Percentiles rank a stretch among this genome's conserved stretches.
Evolutionary conservation across 1,284 basidiomycete species (phyloP).

Genomic region (Psilocybe mexicana): DNA sequence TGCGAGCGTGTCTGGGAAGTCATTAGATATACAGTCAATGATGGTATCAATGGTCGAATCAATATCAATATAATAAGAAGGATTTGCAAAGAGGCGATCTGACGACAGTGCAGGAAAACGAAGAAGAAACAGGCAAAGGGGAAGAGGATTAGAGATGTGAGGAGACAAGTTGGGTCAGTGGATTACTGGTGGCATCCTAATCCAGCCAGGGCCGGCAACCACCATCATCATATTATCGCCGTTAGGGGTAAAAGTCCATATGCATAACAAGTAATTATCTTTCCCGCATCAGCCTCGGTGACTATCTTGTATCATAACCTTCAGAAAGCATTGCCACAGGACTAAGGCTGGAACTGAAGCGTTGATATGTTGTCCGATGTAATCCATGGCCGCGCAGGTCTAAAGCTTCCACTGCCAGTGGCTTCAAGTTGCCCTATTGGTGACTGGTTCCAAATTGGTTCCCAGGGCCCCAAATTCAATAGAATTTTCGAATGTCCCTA

Average conservation of each 20-base stretch:
- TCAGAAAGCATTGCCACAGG: no score
- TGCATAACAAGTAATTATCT: not conserved
- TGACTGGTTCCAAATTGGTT: no score
- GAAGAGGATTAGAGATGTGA: not conserved
- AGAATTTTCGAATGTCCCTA: not conserved
- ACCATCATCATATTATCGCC: not conserved
- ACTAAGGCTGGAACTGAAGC: no score
- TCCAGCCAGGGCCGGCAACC: not conserved
- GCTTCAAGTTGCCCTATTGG: no score
- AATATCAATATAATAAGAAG: not conserved
- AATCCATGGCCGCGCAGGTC: no score
- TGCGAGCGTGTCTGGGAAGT: constrained; percentile 28
- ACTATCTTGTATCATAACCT: no score
- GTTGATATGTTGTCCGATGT: no score
- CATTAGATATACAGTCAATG: constrained; percentile 19
- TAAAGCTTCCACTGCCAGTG: no score
- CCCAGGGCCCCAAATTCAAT: no score
- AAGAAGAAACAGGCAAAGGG: not conserved
- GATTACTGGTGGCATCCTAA: not conserved
- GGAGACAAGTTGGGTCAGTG: not conserved
- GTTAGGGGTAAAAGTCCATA: not conserved
- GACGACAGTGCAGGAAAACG: not conserved
- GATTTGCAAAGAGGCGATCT: not conserved
- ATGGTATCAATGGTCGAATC: not conserved
- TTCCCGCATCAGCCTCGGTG: not conserved